Evolutionary conservation across 805 yeast species (phyloP), one percentile per base, ranked within the genome.

Genomic region (Kuraishia floccosa): DNA sequence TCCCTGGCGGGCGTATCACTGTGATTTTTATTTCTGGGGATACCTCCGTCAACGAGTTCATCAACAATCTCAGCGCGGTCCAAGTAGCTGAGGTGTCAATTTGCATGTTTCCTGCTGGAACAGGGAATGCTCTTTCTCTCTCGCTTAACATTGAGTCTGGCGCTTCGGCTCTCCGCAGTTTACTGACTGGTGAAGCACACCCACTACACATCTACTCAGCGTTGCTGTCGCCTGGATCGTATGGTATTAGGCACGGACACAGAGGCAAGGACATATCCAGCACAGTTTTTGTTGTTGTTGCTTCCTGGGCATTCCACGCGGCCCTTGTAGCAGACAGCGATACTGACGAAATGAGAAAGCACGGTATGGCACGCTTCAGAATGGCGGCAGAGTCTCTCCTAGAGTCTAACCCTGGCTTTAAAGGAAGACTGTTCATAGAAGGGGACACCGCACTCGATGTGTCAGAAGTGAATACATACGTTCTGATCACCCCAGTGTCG

Each of bases 301-400:
- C 73, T 0, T 81, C 94, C 0, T 76, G 94, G 83, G 93, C 79
- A 1, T 70, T 85, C 39, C 96, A 87, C 52, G 85, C 96, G 2
- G 71, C 86, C 3, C 52, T 87, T 30, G 86, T 87, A 2, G 87
- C 87, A 19, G 79, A 79, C 34, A 72, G 87, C 31, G 89, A 84
- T 39, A 62, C 75, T 0, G 74, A 77, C 0, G 79, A 77, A 40
- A 54, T 79, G 49, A 60, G 86, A 18, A 60, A 61, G 30, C 58
- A 65, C 37, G 96, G 94, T 2, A 44, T 60, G 5, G 71, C 72
- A 25, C 55, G 94, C 33, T 87, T 87, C 51, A 56, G 65, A 36
- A 52, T 72, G 23, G 94, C 95, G 0, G 93, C 86, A 1, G 46
- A 49, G 18, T 44, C 58, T 8, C 68, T 81, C 23, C 47, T 83